phyloP scores from a whole-genome alignment of 1,284 basidiomycete species.

The Athelia sp. region DNA sequence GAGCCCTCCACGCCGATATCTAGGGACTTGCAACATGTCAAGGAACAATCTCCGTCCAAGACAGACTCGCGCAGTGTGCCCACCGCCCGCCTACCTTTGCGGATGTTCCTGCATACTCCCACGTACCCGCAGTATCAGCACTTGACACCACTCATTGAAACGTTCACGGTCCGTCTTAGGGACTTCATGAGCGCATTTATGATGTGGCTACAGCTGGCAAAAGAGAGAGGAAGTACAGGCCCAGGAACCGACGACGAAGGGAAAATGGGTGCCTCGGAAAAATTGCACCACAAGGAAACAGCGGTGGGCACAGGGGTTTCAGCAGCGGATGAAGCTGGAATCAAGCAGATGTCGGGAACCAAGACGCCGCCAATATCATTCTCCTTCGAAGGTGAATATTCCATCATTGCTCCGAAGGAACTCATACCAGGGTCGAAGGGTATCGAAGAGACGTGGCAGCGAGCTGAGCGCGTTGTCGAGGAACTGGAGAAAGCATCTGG shows the following conservation, averaged over 20 bases:
- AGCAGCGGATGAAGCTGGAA: not conserved
- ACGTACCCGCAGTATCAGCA: not conserved
- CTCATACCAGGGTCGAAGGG: not conserved
- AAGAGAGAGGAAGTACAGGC: no score
- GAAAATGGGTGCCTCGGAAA: no score
- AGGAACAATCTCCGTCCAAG: not conserved
- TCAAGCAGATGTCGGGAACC: not conserved
- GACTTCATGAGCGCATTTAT: not conserved
- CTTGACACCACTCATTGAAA: not conserved
- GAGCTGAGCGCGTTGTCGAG: not conserved
- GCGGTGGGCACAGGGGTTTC: no score
- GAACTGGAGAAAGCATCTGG: not conserved
- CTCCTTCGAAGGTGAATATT: conserved; percentile 1
- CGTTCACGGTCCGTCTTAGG: not conserved
- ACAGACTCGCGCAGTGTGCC: not conserved
- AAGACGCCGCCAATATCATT: not conserved
- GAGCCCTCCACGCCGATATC: not conserved
- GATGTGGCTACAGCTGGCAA: not conserved
- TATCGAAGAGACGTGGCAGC: not conserved
- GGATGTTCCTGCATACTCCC: not conserved
- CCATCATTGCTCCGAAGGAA: not conserved
- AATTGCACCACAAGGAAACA: not conserved
- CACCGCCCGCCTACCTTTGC: not conserved
- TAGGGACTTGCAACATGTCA: no score
- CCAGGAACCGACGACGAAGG: no score